Percentiles rank a stretch among this genome's conserved stretches.
Evolutionary conservation across 1,139 yeast species (phyloP).

Genomic region (Yamadazyma epiphylla): DNA sequence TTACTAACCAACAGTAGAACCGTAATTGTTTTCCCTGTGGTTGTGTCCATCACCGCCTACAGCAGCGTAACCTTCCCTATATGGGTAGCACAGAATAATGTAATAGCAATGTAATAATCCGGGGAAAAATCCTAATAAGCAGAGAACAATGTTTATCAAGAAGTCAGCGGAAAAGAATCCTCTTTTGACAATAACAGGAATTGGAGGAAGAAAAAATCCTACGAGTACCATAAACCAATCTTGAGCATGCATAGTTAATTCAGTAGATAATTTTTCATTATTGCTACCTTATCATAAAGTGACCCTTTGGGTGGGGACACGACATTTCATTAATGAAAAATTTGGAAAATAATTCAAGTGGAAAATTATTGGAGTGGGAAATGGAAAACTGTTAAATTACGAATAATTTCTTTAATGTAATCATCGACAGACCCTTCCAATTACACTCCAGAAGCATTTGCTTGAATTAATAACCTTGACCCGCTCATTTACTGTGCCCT

Average conservation of each 20-base stretch:
- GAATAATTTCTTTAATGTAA: too few relatives aligned
- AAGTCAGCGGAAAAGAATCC: conserved; percentile 72
- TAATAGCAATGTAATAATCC: conserved; percentile 69
- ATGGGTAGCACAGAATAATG: conserved; percentile 54
- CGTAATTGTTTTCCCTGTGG: conserved; percentile 23
- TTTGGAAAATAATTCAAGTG: too few relatives aligned
- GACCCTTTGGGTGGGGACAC: too few relatives aligned
- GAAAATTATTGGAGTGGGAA: too few relatives aligned
- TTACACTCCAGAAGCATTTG: too few relatives aligned
- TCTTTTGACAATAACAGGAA: conserved; percentile 75
- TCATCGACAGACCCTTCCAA: too few relatives aligned
- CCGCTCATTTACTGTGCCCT: too few relatives aligned
- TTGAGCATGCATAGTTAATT: conserved; percentile 65
- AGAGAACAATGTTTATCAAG: conserved; percentile 69
- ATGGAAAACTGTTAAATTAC: too few relatives aligned
- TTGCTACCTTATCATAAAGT: too few relatives aligned
- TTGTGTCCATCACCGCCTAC: conserved; percentile 32
- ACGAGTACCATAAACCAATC: conserved; percentile 78
- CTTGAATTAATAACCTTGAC: too few relatives aligned
- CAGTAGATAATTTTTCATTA: too few relatives aligned
- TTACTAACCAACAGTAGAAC: conserved; percentile 14
- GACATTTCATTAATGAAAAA: too few relatives aligned
- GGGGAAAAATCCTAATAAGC: conserved; percentile 77
- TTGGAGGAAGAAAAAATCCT: conserved; percentile 80
- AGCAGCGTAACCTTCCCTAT: conserved; percentile 29